Base-by-base conservation (phyloP, 2,329 filamentous ascomycete genomes). In the Botrytis aclada region DNA sequence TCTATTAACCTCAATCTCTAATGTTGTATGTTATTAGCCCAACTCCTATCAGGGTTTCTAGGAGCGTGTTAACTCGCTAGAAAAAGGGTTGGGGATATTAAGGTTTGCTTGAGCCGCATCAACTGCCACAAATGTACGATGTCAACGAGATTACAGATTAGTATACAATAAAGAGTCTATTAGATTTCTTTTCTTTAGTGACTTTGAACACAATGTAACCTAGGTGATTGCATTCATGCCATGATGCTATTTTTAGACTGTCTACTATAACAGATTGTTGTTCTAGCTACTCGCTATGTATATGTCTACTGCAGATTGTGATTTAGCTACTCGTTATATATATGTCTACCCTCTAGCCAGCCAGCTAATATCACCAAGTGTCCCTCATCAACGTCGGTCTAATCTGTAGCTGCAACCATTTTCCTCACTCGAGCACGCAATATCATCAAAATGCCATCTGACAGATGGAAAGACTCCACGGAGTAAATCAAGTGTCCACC, bases 101-200 rank as follows among this genome's bases (percentile, higher is more conserved):
- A 37, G 10, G 29, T 56, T n/a, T 56, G n/a, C 25, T 67, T 51
- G 64, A 67, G 45, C 64, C 64, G 45, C 64, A 67, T 67, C 25
- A 54, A 54, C 39, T 41, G 45, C 16, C 25, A 67, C 7, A 16
- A 22, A 29, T 18, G 54, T 56, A 18, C 8, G 12, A 66, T 67
- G 25, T 22, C 20, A 8, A 37, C 39, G 47, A 67, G 64, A 67
- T 18, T 41, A 29, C 39, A 56, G 18, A 22, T 39, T 29, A 18
- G 47, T 67, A 67, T 25, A 56, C 18, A 29, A n/a, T 10, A 7
- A 12, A 34, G 25, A 29, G 41, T 34, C 34, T 22, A 22, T 29
- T 34, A 25, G 41, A 16, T 34, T 8, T 25, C 10, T 22, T 25
- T 39, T 12, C 14, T 54, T 32, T 41, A 20, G 16, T 45, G 25